Percentiles rank a stretch among this genome's conserved stretches.
These are phyloP conservation scores for Phoma sp. DNA, from an alignment of 2,329 filamentous ascomycete genomes.

Conservation along the genomic window DNA sequence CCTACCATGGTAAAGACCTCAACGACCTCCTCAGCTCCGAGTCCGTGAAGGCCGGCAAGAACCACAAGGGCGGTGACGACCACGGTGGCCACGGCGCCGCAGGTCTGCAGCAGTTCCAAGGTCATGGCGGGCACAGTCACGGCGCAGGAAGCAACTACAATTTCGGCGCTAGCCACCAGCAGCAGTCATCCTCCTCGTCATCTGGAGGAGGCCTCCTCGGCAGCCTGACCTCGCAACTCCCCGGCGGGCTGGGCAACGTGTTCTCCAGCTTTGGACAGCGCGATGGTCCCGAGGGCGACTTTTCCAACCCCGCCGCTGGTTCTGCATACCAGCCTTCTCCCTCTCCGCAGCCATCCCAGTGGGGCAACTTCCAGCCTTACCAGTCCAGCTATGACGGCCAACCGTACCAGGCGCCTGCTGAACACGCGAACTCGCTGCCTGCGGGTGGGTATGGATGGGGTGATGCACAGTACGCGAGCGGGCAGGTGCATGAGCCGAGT, in stretches of 20 bases:
- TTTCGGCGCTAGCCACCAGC: constrained; percentile 18
- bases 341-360: constrained; percentile 34
- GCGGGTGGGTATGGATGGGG: constrained; percentile 37
- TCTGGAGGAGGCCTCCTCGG: constrained; percentile 34
- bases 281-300: constrained; percentile 31
- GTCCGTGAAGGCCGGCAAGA: constrained; percentile 82
- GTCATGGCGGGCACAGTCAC: constrained; percentile 28
- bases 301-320: constrained; percentile 1
- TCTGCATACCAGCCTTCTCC: constrained; percentile 31
- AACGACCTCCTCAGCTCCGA: constrained; percentile 81
- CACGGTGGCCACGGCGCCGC: constrained; percentile 45
- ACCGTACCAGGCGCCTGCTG: constrained; percentile 36
- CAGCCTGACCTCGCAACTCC: constrained; percentile 25
- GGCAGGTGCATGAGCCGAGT: constrained; percentile 42
- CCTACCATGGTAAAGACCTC: constrained; percentile 71
- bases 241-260: constrained; percentile 27
- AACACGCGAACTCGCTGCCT: constrained; percentile 37
- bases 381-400: constrained; percentile 45
- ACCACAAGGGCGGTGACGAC: constrained; percentile 64
- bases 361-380: constrained; percentile 42
- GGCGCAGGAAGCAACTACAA: constrained; percentile 22
- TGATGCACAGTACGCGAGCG: constrained; percentile 40
- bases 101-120: constrained; percentile 31
- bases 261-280: constrained; percentile 34
- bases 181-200: constrained; percentile 16